phyloP scores from a whole-genome alignment of 441 rosid genomes.

The Syzygium malaccense region DNA sequence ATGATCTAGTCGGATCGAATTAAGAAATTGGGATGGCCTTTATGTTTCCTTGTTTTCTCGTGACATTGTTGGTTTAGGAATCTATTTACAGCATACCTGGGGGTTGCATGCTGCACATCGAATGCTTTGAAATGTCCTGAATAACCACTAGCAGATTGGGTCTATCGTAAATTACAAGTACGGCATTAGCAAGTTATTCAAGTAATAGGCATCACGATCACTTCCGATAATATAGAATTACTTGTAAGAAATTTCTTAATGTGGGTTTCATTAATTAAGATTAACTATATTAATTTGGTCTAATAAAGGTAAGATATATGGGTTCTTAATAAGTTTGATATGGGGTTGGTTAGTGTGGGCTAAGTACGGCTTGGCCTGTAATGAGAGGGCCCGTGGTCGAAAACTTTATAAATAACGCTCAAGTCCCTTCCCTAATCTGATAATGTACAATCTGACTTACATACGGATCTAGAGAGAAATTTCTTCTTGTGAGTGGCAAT shows the following conservation, averaged over 20 bases:
- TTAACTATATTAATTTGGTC: too few relatives aligned
- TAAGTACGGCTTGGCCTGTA: too few relatives aligned
- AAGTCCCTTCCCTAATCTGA: too few relatives aligned
- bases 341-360: too few relatives aligned
- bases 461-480: too few relatives aligned
- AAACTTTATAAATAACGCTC: too few relatives aligned
- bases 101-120: not conserved
- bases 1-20: not conserved
- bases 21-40: not conserved
- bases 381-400: too few relatives aligned
- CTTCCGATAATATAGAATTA: not conserved
- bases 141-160: not conserved
- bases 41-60: not conserved
- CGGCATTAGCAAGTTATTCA: not conserved
- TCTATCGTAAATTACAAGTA: not conserved
- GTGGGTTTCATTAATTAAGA: too few relatives aligned
- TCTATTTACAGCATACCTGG: not conserved
- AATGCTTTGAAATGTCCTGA: not conserved
- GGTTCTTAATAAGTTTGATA: too few relatives aligned
- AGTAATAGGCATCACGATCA: not conserved
- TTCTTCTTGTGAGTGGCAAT: too few relatives aligned
- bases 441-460: too few relatives aligned
- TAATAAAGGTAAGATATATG: too few relatives aligned
- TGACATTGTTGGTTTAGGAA: not conserved
- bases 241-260: not conserved